Conservation (phyloP, 192 early-diverging fungal genomes). For the Kickxella alabastrina region DNA sequence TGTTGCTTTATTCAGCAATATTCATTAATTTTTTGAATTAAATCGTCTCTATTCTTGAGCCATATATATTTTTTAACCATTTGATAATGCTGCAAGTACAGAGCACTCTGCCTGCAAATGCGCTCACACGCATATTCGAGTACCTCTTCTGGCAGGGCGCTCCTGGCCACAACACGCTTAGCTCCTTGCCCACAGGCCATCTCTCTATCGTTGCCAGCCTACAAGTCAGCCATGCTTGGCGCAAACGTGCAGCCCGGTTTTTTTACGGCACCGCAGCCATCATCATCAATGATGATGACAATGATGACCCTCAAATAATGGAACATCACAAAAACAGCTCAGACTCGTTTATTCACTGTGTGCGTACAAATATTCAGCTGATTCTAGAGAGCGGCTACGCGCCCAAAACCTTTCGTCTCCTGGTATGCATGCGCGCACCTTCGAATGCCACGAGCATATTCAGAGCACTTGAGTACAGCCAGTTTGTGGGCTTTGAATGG, state of each 20-base stretch:
- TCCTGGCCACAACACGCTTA: background rate
- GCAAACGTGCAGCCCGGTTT: slow-evolving; percentile 23
- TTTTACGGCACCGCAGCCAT: slow-evolving; percentile 36
- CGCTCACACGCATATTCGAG: slow-evolving; percentile 27
- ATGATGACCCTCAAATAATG: background rate
- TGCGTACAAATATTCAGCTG: slow-evolving; percentile 26
- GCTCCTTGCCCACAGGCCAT: slow-evolving; percentile 27
- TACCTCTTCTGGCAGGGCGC: slow-evolving; percentile 32
- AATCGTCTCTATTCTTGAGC: no score
- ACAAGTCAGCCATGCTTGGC: slow-evolving; percentile 21
- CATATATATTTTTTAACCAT: no score
- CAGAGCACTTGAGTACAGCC: background rate
- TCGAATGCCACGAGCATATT: background rate
- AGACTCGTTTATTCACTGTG: background rate
- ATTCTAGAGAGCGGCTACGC: slow-evolving; percentile 41
- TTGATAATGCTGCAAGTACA: no score
- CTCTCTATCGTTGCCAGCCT: slow-evolving; percentile 8
- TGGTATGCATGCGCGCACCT: slow-evolving; percentile 1
- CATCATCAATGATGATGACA: background rate
- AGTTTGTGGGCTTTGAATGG: slow-evolving; percentile 32
- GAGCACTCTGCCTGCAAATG: no score
- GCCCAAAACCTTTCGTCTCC: slow-evolving; percentile 19
- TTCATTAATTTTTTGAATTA: no score
- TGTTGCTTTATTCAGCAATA: no score
- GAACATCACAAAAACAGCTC: slow-evolving; percentile 6